Evolutionary conservation across 1,284 basidiomycete genomes (phyloP).

Genomic region (Pseudomicrostroma phylloplanum): DNA sequence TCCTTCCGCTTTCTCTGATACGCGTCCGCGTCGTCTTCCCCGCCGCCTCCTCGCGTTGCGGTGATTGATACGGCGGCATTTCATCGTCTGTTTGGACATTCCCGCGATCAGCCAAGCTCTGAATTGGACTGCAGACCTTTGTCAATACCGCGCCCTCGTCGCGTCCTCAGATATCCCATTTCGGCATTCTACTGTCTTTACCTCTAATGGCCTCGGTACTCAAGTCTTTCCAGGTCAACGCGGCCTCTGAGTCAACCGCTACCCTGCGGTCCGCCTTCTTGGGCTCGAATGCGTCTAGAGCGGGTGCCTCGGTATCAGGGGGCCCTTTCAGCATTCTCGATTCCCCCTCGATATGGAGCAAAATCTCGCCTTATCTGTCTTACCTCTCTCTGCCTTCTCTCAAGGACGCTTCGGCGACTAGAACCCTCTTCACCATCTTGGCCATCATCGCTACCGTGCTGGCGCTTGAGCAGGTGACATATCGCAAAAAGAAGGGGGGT

Average conservation of each 20-base stretch:
- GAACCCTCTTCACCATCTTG: slow-evolving; percentile 34
- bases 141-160: too few species aligned
- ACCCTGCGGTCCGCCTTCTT: not conserved
- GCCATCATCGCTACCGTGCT: slow-evolving; percentile 32
- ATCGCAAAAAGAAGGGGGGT: slow-evolving; percentile 38
- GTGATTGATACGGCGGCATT: too few species aligned
- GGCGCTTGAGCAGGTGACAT: slow-evolving; percentile 37
- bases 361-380: slow-evolving; percentile 4
- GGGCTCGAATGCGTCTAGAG: not conserved
- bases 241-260: not conserved
- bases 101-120: too few species aligned
- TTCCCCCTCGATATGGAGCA: not conserved
- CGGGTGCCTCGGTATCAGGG: not conserved
- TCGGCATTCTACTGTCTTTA: too few species aligned
- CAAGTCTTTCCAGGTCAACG: not conserved
- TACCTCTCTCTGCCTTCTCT: slow-evolving; percentile 6
- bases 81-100: too few species aligned
- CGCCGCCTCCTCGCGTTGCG: too few species aligned
- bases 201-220: slow-evolving; percentile 5
- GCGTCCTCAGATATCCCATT: too few species aligned
- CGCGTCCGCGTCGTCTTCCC: too few species aligned
- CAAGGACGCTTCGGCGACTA: slow-evolving; percentile 4
- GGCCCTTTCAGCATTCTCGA: not conserved
- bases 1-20: too few species aligned
- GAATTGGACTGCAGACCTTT: too few species aligned